Conservation (phyloP, 495 filamentous ascomycete species). For the Neurospora sp. region DNA sequence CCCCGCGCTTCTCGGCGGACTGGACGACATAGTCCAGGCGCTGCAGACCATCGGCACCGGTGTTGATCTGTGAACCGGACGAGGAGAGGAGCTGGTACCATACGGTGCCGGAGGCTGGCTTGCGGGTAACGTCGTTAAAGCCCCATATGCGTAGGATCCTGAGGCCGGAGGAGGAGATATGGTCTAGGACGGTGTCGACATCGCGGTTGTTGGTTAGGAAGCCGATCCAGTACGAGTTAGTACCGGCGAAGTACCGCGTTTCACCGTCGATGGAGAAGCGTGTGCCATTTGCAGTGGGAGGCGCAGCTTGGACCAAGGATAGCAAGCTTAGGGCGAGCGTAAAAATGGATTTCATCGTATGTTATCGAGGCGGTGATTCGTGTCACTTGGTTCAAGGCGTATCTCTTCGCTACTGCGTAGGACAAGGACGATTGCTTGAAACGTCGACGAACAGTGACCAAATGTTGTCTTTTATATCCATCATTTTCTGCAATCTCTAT, state of each 20-base stretch:
- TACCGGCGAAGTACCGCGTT: slow-evolving; percentile 55
- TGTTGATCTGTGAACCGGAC: slow-evolving; percentile 52
- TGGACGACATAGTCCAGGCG: slow-evolving; percentile 49
- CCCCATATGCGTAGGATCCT: slow-evolving; percentile 66
- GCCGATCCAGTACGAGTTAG: slow-evolving; percentile 66
- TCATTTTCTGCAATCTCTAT: not conserved
- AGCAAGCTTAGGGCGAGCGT: slow-evolving; percentile 14
- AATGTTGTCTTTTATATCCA: not conserved
- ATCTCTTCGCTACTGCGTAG: no score
- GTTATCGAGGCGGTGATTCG: not conserved
- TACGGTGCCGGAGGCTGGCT: slow-evolving; percentile 38
- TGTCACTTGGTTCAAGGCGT: not conserved
- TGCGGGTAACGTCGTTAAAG: slow-evolving; percentile 48
- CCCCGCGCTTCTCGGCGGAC: slow-evolving; percentile 42
- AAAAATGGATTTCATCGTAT: slow-evolving; percentile 11
- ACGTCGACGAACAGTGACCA: no score
- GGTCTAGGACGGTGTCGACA: slow-evolving; percentile 48
- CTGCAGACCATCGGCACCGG: slow-evolving; percentile 53
- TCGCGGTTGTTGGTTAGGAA: slow-evolving; percentile 57
- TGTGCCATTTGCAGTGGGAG: slow-evolving; percentile 13
- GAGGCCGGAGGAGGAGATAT: slow-evolving; percentile 43
- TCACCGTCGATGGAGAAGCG: slow-evolving; percentile 52
- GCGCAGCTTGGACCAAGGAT: slow-evolving; percentile 7
- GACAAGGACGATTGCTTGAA: no score
- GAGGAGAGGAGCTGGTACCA: slow-evolving; percentile 51